Conservation (phyloP, 805 yeast species). For the Ogataea corticis region DNA sequence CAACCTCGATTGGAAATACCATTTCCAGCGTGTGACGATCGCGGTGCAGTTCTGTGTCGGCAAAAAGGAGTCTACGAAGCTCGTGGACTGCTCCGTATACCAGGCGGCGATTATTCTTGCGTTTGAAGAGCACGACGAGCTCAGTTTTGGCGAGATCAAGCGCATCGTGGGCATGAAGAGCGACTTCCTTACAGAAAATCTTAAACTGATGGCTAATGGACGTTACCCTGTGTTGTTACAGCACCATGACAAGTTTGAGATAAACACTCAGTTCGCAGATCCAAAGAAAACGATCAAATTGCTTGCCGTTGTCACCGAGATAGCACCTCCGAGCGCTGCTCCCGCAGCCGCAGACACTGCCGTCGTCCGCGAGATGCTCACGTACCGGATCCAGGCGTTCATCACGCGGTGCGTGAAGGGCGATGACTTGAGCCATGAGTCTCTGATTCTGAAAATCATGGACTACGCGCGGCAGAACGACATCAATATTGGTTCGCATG, state of each 20-base stretch:
- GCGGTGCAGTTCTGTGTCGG: slow-evolving; percentile 35
- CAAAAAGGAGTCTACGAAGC: slow-evolving; percentile 10
- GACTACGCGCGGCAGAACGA: slow-evolving; percentile 11
- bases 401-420: slow-evolving; percentile 36
- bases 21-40: slow-evolving; percentile 42
- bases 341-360: neutral
- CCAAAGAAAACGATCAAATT: slow-evolving; percentile 13
- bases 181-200: slow-evolving; percentile 32
- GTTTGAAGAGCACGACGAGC: slow-evolving; percentile 35
- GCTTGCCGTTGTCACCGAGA: slow-evolving; percentile 7
- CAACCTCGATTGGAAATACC: slow-evolving; percentile 43
- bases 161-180: slow-evolving; percentile 36
- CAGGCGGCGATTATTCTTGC: slow-evolving; percentile 43
- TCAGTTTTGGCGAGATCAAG: slow-evolving; percentile 27
- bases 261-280: slow-evolving; percentile 13
- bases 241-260: slow-evolving; percentile 8
- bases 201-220: slow-evolving; percentile 34
- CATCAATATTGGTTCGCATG: slow-evolving; percentile 1
- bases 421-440: slow-evolving; percentile 27
- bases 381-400: slow-evolving; percentile 15
- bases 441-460: slow-evolving; percentile 35
- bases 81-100: slow-evolving; percentile 39
- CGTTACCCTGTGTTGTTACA: slow-evolving; percentile 31
- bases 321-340: slow-evolving; percentile 4
- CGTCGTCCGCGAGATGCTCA: slow-evolving; percentile 10